Conservation (phyloP, 2,329 filamentous ascomycete genomes). For the Plenodomus lindquistii region DNA sequence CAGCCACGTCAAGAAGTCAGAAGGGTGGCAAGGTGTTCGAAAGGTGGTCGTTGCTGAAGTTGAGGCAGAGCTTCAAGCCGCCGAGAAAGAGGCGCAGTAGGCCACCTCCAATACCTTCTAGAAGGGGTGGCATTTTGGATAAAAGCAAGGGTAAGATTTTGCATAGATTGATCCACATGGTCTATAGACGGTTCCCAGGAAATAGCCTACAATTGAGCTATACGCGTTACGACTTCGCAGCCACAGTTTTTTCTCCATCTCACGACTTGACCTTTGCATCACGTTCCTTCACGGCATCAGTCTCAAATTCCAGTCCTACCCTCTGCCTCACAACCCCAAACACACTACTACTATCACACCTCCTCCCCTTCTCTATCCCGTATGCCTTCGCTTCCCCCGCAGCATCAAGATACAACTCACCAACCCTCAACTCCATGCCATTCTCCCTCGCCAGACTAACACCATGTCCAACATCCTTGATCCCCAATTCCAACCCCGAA, state of each 20-base stretch:
- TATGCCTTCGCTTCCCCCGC: slow-evolving; percentile 50
- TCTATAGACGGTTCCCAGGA: not conserved
- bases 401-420: slow-evolving; percentile 50
- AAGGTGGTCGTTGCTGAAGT: slow-evolving; percentile 77
- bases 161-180: not conserved
- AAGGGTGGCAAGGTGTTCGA: slow-evolving; percentile 73
- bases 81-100: slow-evolving; percentile 26
- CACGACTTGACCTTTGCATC: slow-evolving; percentile 6
- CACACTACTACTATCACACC: slow-evolving; percentile 56
- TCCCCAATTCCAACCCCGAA: slow-evolving; percentile 55
- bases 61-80: slow-evolving; percentile 48
- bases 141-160: slow-evolving; percentile 3
- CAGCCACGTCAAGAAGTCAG: slow-evolving; percentile 64
- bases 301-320: slow-evolving; percentile 53
- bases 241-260: not conserved
- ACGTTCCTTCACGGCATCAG: slow-evolving; percentile 35
- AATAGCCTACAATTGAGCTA: not conserved
- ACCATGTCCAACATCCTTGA: slow-evolving; percentile 59
- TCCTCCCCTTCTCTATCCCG: slow-evolving; percentile 39
- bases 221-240: not conserved
- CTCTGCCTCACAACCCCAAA: slow-evolving; percentile 53
- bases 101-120: not conserved
- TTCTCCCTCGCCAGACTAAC: slow-evolving; percentile 49
- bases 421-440: slow-evolving; percentile 48
- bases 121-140: not conserved